Conservation (phyloP, 2,329 filamentous ascomycete genomes). For the Hawksworthiomyces lignivorus region DNA sequence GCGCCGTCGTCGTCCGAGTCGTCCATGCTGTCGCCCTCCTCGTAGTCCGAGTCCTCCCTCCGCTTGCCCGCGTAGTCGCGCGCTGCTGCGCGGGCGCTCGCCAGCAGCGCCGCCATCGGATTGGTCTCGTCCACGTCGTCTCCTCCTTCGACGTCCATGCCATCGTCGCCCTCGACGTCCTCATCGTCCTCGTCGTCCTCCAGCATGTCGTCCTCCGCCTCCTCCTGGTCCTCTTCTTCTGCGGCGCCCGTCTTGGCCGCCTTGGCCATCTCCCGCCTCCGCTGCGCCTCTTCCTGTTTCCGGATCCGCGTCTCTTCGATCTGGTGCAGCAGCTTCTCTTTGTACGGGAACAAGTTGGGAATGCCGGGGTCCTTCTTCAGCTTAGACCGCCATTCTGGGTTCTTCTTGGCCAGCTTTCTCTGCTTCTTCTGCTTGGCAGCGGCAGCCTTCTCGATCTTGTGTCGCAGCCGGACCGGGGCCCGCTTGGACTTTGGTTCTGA, state of each 20-base stretch:
- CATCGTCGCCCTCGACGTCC: constrained; percentile 47
- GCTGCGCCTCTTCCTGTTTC: constrained; percentile 72
- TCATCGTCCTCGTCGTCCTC: constrained; percentile 38
- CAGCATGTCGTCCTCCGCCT: constrained; percentile 35
- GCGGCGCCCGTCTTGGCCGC: constrained; percentile 48
- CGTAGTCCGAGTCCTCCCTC: constrained; percentile 32
- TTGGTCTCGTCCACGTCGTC: constrained; percentile 60
- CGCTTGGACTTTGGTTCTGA: constrained; percentile 93
- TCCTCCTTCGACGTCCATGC: constrained; percentile 52
- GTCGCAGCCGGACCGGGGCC: constrained; percentile 75
- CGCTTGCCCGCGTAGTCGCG: constrained; percentile 63
- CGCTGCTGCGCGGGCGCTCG: constrained; percentile 72
- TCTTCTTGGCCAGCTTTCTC: constrained; percentile 87
- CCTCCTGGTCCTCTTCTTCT: constrained; percentile 32
- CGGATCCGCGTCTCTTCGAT: constrained; percentile 80
- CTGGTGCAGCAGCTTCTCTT: constrained; percentile 88
- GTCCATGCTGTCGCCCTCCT: constrained; percentile 41
- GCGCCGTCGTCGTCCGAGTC: constrained; percentile 42
- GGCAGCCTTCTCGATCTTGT: constrained; percentile 94
- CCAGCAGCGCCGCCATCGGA: constrained; percentile 85
- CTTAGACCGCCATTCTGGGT: constrained; percentile 91
- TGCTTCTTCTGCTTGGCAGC: constrained; percentile 84
- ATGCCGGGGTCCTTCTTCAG: constrained; percentile 98
- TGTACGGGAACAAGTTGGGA: constrained; percentile 95
- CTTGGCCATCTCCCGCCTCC: constrained; percentile 64